Evolutionary conservation across 306 rosid genomes (phyloP), one percentile per base, ranked within the genome.

Genomic region (Ormosia semicastrata): DNA sequence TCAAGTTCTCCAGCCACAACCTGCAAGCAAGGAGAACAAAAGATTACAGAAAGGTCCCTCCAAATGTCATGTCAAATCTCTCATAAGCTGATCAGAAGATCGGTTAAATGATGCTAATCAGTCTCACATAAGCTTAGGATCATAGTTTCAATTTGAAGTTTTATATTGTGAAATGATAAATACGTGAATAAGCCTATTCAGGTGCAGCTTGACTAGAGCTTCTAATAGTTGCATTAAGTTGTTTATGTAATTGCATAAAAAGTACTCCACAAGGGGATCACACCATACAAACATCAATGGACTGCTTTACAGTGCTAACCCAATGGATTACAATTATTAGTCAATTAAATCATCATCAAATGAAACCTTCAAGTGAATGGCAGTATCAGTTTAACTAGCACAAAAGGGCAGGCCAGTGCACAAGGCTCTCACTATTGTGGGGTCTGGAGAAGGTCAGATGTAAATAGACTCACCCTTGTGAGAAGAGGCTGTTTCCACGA

Each of bases 1-100:
- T 93, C 97, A 62, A 91, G 92, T 85, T 93, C 97, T 87, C 97
- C 97, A 39, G 97, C 96, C 71, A 93, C 96, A 70, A 91, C 97
- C 96, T 93, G 88, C 67, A 78, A 70, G 66, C 41, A 80, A 84
- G 72, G 64, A 72, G 15, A 71, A 37, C 43, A 66, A 44, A 58
- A 13, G 65, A 7, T 81, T 36, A 80, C 36, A 54, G 36, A 17
- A 30, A 75, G 24, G 69, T 30, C 33, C 14, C 50, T 39, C 50
- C 50, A 52, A 46, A 58, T 37, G 34, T 76, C 64, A 50, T 71
- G 46, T 43, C 57, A 67, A 71, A 56, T 41, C 37, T 41, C 36
- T 8, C n/a, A 66, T 54, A 78, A 30, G 34, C 3, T 66, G 33
- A n/a, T 24, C 66, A 52, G 2, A 8, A 34, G 6, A 32, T 13